These are phyloP conservation scores for Cytospora leucostoma DNA, from an alignment of 2,329 filamentous ascomycete species.

Conservation along the genomic window DNA sequence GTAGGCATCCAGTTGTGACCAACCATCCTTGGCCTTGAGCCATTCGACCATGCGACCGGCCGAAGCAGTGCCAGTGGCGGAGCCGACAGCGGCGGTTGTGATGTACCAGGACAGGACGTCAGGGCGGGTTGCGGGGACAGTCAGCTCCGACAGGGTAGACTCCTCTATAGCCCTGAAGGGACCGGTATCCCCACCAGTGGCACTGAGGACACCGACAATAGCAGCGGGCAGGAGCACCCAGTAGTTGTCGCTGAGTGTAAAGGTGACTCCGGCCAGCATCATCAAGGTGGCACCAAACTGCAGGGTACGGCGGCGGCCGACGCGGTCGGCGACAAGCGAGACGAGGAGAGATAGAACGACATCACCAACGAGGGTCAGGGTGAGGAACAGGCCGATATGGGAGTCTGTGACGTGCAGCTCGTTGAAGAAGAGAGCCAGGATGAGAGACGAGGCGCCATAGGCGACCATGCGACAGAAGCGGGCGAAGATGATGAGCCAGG, in stretches of 20 bases:
- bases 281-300: slow-evolving; percentile 57
- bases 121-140: slow-evolving; percentile 52
- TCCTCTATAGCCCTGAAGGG: slow-evolving; percentile 70
- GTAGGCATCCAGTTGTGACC: slow-evolving; percentile 54
- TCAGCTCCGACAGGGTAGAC: slow-evolving; percentile 63
- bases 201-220: slow-evolving; percentile 62
- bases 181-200: slow-evolving; percentile 66
- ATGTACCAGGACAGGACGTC: slow-evolving; percentile 71
- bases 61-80: slow-evolving; percentile 53
- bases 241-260: slow-evolving; percentile 57
- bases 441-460: slow-evolving; percentile 62
- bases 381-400: slow-evolving; percentile 66
- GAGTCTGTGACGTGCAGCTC: slow-evolving; percentile 57
- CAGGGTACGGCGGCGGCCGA: slow-evolving; percentile 58
- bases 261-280: slow-evolving; percentile 56
- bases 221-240: slow-evolving; percentile 61
- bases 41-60: slow-evolving; percentile 54
- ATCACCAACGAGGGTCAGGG: slow-evolving; percentile 62
- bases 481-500: slow-evolving; percentile 55
- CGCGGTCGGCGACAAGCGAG: slow-evolving; percentile 59
- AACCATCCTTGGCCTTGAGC: slow-evolving; percentile 47
- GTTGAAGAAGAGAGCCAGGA: slow-evolving; percentile 63
- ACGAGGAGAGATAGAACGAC: slow-evolving; percentile 59
- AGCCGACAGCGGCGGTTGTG: slow-evolving; percentile 56
- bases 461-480: slow-evolving; percentile 60